Base-by-base conservation (phyloP, 352 stramenopile species). In the Phytophthora ramorum region DNA sequence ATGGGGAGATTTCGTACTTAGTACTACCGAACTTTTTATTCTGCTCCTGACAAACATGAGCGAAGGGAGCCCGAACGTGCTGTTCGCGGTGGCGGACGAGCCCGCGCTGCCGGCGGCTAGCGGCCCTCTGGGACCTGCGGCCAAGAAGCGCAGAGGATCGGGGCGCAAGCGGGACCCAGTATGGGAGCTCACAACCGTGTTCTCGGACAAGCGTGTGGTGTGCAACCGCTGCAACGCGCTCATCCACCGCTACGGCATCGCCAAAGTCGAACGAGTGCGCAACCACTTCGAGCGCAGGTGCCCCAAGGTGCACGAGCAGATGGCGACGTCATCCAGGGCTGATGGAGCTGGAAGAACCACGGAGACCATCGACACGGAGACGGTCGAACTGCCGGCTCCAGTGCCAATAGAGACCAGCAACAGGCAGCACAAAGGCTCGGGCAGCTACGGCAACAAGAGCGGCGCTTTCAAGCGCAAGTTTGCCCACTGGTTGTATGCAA, bases 201-300 rank as follows among this genome's bases (percentile, higher is more conserved):
- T 74, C 16, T 51, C 66, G 5, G 75, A 85, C 78, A 89, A 89
- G 58, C 69, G 74, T 7, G 82, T 91, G 46, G 56, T 89, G n/a
- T 91, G 82, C 66, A 91, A 91, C 64, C 79, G 76, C 64, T 91
- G 82, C 60, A n/a, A 28, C 17, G 17, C 38, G 16, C 47, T 90
- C 38, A 90, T 90, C 63, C 83, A 92, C 54, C 79, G 81, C 35
- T 87, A 90, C 55, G 83, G 83, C 17, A 78, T 77, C 35, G 73
- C 79, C 48, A 92, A 92, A 40, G 83, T 92, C 8, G 83, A 92
- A 69, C 81, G 83, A 13, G 83, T 92, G 66, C 81, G 83, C 49
- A 73, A 71, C 26, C 83, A 92, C 55, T 92, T 92, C 62, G 69
- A 87, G 45, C 82, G 83, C 65, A 84, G 81, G 34, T 92, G 83